Percentiles rank a stretch among this genome's conserved stretches.
phyloP scores from a whole-genome alignment of 192 early-diverging fungal genomes.

The Funneliformis mosseae region DNA sequence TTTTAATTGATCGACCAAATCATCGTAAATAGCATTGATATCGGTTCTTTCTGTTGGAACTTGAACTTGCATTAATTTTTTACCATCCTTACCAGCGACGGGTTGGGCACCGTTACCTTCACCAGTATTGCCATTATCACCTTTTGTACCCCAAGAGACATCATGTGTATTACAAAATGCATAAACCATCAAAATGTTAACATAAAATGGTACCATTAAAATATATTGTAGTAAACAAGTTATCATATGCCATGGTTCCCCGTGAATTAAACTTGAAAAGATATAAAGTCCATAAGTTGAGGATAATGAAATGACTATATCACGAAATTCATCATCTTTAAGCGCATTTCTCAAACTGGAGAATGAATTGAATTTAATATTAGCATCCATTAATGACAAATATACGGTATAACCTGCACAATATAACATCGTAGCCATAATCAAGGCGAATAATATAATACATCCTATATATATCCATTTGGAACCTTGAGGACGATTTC shows the following conservation, averaged over 20 bases:
- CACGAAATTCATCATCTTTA: constrained; percentile 58
- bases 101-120: constrained; percentile 76
- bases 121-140: constrained; percentile 64
- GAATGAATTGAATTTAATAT: constrained; percentile 36
- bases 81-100: constrained; percentile 68
- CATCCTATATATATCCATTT: constrained; percentile 70
- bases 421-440: constrained; percentile 86
- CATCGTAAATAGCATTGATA: constrained; percentile 83
- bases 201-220: constrained; percentile 81
- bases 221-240: constrained; percentile 88
- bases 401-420: constrained; percentile 66
- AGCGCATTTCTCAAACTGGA: constrained; percentile 36
- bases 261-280: constrained; percentile 71
- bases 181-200: constrained; percentile 93
- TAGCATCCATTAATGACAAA: constrained; percentile 42
- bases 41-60: constrained; percentile 76
- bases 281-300: constrained; percentile 86
- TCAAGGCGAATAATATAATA: constrained; percentile 74
- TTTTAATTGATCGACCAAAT: constrained; percentile 66
- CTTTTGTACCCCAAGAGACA: constrained; percentile 95
- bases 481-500: constrained; percentile 91
- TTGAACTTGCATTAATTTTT: constrained; percentile 69
- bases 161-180: constrained; percentile 96
- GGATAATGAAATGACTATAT: constrained; percentile 78
- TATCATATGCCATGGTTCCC: constrained; percentile 92